phyloP scores from a whole-genome alignment of 169 alveolate species.

The Plasmodium vinckei region DNA sequence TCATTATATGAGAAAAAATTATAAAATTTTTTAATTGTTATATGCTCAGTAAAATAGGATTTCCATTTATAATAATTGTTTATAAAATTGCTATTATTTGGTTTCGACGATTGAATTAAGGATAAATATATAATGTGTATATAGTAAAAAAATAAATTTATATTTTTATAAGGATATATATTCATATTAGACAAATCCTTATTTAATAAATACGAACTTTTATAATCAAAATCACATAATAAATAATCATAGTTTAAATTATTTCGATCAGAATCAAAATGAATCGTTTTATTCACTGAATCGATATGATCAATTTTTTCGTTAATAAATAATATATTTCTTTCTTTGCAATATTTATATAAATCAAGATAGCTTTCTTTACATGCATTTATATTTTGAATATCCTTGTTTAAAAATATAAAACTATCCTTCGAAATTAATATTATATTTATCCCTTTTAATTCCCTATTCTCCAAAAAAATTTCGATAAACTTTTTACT shows the following conservation, averaged over 20 bases:
- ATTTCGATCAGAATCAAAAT: conserved; percentile 63
- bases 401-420: conserved; percentile 36
- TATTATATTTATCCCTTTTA: conserved; percentile 63
- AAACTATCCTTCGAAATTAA: conserved; percentile 54
- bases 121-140: conserved; percentile 64
- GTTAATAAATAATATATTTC: conserved; percentile 69
- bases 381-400: conserved; percentile 47
- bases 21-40: conserved; percentile 31
- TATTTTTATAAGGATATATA: conserved; percentile 46
- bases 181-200: conserved; percentile 37
- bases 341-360: conserved; percentile 68
- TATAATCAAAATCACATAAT: conserved; percentile 70
- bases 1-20: conserved; percentile 62
- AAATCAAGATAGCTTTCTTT: conserved; percentile 50
- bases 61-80: conserved; percentile 34
- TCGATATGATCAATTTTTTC: conserved; percentile 31
- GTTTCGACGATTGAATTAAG: conserved; percentile 18
- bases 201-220: conserved; percentile 22
- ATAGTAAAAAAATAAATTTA: conserved; percentile 65
- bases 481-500: conserved; percentile 48
- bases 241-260: conserved; percentile 63
- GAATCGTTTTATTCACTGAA: conserved; percentile 18
- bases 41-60: conserved; percentile 9
- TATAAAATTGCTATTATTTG: neutral
- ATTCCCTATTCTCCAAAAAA: conserved; percentile 37